Evolutionary conservation across 768 basidiomycete genomes (phyloP), one percentile per base, ranked within the genome.

Genomic region (Lyophyllum atratum): DNA sequence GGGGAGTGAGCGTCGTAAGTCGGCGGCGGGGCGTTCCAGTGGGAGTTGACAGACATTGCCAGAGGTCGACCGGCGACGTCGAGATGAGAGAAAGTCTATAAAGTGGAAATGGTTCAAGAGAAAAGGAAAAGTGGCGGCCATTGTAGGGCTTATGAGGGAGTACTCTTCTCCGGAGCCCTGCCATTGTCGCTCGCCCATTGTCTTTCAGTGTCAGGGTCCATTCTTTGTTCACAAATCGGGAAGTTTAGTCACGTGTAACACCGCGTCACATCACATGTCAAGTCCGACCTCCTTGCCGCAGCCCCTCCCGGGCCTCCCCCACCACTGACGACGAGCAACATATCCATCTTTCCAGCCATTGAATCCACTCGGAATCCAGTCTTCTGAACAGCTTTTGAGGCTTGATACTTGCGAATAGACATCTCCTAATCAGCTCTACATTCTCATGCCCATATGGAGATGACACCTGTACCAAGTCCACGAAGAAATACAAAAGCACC

Each of bases 1-100:
- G 68, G 66, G 28, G 79, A 80, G 70, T 62, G 73, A 75, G 79
- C 68, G 76, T 83, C 84, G 75, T 86, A 85, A 66, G 75, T 76
- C 49, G 85, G 82, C 29, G 86, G 82, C 28, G 84, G 82, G 53
- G 75, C 64, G 70, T 75, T 71, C 70, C 69, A 74, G 58, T 63
- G 66, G 54, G 66, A 64, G 66, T 65, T 70, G 63, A 65, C 64
- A 54, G 65, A 60, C 61, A 68, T 62, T 66, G 63, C 59, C 63
- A 66, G 62, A 64, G 56, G 77, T 80, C 79, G 79, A 74, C 80
- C 80, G 66, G 80, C 80, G 80, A 82, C 77, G 70, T 62, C 56
- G 62, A 69, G 59, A 47, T 59, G 48, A 42, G 56, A 63, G 57
- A 66, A 33, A 58, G 44, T 53, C 42, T 59, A 49, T 43, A 52